These are phyloP conservation scores for Nakazawaea siamensis DNA, from an alignment of 805 yeast genomes.

Conservation along the genomic window DNA sequence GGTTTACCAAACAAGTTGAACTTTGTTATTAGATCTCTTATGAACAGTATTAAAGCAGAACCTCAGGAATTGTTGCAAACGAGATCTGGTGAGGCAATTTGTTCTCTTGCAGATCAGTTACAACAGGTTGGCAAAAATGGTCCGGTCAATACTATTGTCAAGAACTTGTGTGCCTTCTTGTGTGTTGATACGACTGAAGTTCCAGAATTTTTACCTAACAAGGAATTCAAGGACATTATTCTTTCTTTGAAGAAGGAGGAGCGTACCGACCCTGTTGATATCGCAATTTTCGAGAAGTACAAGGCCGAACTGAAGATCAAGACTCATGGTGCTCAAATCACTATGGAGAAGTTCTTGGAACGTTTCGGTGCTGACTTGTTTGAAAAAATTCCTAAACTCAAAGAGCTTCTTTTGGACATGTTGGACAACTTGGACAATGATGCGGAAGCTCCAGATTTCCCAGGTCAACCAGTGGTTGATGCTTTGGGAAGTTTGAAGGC, in stretches of 20 bases:
- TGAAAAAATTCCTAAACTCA: slow-evolving; percentile 55
- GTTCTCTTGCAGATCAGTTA: slow-evolving; percentile 55
- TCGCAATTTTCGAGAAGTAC: slow-evolving; percentile 50
- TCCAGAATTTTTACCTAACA: slow-evolving; percentile 77
- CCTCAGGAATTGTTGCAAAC: slow-evolving; percentile 56
- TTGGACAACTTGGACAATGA: slow-evolving; percentile 25
- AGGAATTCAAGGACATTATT: slow-evolving; percentile 42
- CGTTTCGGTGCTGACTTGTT: slow-evolving; percentile 50
- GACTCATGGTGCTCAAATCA: slow-evolving; percentile 73
- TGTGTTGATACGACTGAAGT: slow-evolving; percentile 96
- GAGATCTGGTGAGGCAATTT: slow-evolving; percentile 63
- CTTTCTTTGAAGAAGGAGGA: slow-evolving; percentile 78
- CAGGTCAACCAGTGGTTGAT: slow-evolving; percentile 80
- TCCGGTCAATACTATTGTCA: slow-evolving; percentile 82
- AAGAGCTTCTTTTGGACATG: slow-evolving; percentile 59
- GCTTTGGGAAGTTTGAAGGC: slow-evolving; percentile 77
- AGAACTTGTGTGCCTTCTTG: slow-evolving; percentile 83
- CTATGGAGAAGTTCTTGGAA: slow-evolving; percentile 52
- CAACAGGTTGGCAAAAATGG: slow-evolving; percentile 48
- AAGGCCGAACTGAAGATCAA: slow-evolving; percentile 71
- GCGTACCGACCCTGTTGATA: slow-evolving; percentile 50
- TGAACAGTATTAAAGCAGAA: slow-evolving; percentile 87
- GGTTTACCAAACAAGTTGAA: slow-evolving; percentile 83
- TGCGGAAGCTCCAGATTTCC: slow-evolving; percentile 28
- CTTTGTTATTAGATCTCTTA: slow-evolving; percentile 78